Conservation (phyloP, 768 basidiomycete genomes). For the Auricularia heimuer region DNA sequence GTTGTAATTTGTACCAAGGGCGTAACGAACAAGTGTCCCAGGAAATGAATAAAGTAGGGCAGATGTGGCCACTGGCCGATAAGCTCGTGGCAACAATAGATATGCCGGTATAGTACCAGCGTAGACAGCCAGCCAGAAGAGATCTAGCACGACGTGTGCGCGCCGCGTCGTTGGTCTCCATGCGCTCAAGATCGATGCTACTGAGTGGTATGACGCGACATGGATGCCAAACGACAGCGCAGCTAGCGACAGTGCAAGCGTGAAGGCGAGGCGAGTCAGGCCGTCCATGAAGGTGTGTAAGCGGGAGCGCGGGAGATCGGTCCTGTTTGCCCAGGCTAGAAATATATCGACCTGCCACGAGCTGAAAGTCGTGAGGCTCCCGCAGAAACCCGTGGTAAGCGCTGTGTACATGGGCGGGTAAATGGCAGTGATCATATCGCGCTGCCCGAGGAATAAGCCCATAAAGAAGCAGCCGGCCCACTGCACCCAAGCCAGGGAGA, state of each 20-base stretch:
- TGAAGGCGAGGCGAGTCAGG: slow-evolving; percentile 67
- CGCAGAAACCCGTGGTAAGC: slow-evolving; percentile 88
- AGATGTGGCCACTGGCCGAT: slow-evolving; percentile 73
- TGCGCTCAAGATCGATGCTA: slow-evolving; percentile 33
- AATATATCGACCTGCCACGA: slow-evolving; percentile 90
- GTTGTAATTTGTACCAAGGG: slow-evolving; percentile 67
- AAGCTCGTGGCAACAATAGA: slow-evolving; percentile 56
- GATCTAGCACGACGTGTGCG: slow-evolving; percentile 41
- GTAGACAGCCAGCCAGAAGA: slow-evolving; percentile 56
- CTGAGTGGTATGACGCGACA: slow-evolving; percentile 33
- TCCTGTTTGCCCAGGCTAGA: slow-evolving; percentile 66
- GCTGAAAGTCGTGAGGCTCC: slow-evolving; percentile 93
- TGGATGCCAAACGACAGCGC: slow-evolving; percentile 68
- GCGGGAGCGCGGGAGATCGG: slow-evolving; percentile 4
- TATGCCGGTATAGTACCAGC: slow-evolving; percentile 69
- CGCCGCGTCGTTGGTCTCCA: slow-evolving; percentile 29
- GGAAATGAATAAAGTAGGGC: slow-evolving; percentile 85
- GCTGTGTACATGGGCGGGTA: slow-evolving; percentile 85
- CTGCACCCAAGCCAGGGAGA: slow-evolving; percentile 77
- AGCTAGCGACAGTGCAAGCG: slow-evolving; percentile 65
- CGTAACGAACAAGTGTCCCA: slow-evolving; percentile 76
- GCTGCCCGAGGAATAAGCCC: slow-evolving; percentile 67
- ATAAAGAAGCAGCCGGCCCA: slow-evolving; percentile 84
- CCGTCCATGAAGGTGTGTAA: slow-evolving; percentile 72
- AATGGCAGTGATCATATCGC: slow-evolving; percentile 57